Percentiles rank a stretch among this genome's conserved stretches.
Evolutionary conservation across 495 filamentous ascomycete species (phyloP).

Genomic region (Acidiella bohemica): DNA sequence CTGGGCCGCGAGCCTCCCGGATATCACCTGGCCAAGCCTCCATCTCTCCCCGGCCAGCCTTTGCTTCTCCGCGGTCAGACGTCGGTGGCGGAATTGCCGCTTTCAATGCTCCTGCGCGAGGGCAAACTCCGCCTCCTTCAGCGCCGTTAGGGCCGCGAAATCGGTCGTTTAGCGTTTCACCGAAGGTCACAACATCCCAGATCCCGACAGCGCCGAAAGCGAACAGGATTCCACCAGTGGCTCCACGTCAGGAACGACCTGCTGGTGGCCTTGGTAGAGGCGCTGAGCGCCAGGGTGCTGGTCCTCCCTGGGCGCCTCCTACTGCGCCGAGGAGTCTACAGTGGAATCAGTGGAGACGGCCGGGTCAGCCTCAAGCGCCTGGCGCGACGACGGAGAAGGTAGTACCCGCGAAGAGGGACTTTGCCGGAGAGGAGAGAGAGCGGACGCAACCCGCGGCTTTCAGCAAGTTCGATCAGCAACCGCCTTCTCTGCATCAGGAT

Average conservation of each 20-base stretch:
- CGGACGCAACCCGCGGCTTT: too few relatives aligned
- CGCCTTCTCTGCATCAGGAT: too few relatives aligned
- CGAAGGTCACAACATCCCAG: slow-evolving; percentile 19
- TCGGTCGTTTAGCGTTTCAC: slow-evolving; percentile 24
- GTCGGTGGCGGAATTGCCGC: not conserved
- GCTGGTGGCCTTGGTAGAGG: not conserved
- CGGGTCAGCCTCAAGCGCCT: slow-evolving; percentile 18
- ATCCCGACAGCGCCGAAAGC: slow-evolving; percentile 32
- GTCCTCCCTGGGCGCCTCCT: slow-evolving; percentile 15
- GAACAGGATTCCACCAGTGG: slow-evolving; percentile 21
- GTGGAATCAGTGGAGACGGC: slow-evolving; percentile 27
- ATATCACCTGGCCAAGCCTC: slow-evolving; percentile 20
- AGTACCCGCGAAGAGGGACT: slow-evolving; percentile 23
- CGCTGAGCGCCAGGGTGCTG: slow-evolving; percentile 9
- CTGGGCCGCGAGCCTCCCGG: slow-evolving; percentile 19
- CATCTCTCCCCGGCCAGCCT: slow-evolving; percentile 14
- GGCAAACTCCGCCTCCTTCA: slow-evolving; percentile 14
- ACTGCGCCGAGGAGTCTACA: slow-evolving; percentile 13
- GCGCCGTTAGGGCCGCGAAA: slow-evolving; percentile 22
- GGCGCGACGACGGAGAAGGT: slow-evolving; percentile 9
- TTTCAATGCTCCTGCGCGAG: not conserved
- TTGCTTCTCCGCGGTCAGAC: slow-evolving; percentile 13
- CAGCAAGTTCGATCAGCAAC: too few relatives aligned
- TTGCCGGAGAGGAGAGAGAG: slow-evolving; percentile 20
- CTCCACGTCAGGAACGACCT: slow-evolving; percentile 18